phyloP scores from a whole-genome alignment of 805 yeast species.

The Lachancea waltii region DNA sequence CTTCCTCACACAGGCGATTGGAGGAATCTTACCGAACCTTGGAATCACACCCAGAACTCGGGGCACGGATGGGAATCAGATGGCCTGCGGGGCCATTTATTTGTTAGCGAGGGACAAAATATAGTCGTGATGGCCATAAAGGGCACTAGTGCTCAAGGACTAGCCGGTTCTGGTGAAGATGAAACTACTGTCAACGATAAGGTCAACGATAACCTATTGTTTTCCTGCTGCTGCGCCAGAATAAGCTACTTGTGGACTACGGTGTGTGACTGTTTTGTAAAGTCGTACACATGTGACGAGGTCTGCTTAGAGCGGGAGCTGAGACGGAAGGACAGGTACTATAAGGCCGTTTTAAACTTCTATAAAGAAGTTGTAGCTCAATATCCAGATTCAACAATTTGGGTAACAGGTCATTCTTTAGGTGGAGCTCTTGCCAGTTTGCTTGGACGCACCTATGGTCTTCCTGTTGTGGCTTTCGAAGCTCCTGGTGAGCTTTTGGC shows the following conservation, averaged over 20 bases:
- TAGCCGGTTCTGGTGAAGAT: constrained; percentile 66
- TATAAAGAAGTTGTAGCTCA: constrained; percentile 60
- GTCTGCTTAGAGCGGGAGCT: constrained; percentile 76
- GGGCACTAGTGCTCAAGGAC: constrained; percentile 84
- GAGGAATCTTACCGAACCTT: constrained; percentile 66
- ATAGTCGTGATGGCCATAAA: constrained; percentile 74
- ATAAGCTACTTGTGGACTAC: constrained; percentile 88
- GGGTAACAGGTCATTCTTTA: constrained; percentile 93
- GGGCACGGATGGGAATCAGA: constrained; percentile 82
- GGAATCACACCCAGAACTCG: constrained; percentile 43
- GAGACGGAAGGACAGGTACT: constrained; percentile 70
- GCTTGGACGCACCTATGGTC: constrained; percentile 81
- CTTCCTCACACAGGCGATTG: constrained; percentile 78
- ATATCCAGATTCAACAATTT: constrained; percentile 68
- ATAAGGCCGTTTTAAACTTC: constrained; percentile 69
- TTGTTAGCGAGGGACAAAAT: constrained; percentile 52
- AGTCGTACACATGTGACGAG: constrained; percentile 82
- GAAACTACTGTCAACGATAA: constrained; percentile 81
- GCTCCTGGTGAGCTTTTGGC: constrained; percentile 92
- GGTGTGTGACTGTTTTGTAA: constrained; percentile 87
- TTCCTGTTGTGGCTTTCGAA: constrained; percentile 85
- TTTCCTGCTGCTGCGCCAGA: constrained; percentile 95
- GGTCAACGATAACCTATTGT: constrained; percentile 77
- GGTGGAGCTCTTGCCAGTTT: constrained; percentile 84
- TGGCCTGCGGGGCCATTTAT: constrained; percentile 89